phyloP scores from a whole-genome alignment of 148 eudicot species.

The Diospyros kaki region DNA sequence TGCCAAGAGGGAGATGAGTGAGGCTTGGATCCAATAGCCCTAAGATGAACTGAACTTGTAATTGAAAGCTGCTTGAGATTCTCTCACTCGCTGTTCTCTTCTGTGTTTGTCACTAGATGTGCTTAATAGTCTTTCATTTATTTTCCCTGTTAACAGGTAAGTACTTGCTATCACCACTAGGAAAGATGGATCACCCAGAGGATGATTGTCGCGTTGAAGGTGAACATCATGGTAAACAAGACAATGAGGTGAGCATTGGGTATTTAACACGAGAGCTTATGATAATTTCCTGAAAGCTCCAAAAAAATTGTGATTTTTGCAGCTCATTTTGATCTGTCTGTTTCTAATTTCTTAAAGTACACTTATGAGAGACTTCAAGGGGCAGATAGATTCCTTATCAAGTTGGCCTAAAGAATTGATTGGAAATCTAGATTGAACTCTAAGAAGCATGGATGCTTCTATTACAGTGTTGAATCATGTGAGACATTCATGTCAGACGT shows the following conservation, averaged over 20 bases:
- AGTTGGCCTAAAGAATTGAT: neutral
- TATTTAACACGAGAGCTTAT: neutral
- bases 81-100: neutral
- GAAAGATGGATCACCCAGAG: constrained; percentile 51
- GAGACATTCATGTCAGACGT: no score
- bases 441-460: no score
- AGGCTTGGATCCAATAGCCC: no score
- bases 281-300: constrained; percentile 1
- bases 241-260: constrained; percentile 48
- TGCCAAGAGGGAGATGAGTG: no score
- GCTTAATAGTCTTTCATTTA: neutral
- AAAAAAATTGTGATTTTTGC: neutral
- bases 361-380: neutral
- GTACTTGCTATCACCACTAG: neutral
- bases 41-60: no score
- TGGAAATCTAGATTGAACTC: neutral
- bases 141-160: constrained; percentile 3
- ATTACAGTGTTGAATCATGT: no score
- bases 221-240: constrained; percentile 54
- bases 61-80: no score
- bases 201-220: constrained; percentile 48
- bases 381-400: neutral
- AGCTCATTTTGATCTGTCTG: neutral
- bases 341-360: neutral
- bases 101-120: neutral